A percentile compares a stretch with the other conserved stretches of the same genome.
phyloP scores from a whole-genome alignment of 1,284 basidiomycete species.

The Boletus smithii region DNA sequence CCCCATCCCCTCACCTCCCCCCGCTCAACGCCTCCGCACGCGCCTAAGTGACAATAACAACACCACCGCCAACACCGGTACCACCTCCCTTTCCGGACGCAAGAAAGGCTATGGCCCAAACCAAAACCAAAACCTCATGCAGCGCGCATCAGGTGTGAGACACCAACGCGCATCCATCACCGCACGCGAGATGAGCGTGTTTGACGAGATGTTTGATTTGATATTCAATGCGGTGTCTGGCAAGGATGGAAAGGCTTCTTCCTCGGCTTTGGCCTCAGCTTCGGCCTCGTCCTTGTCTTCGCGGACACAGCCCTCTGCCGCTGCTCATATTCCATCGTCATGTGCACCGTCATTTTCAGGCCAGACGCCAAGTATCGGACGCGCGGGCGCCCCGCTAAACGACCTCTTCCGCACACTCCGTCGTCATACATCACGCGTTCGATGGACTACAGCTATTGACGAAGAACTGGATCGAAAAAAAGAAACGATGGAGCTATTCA shows the following conservation, averaged over 20 bases:
- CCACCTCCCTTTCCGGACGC: background rate
- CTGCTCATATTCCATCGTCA: background rate
- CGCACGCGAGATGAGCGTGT: slow-evolving; percentile 57
- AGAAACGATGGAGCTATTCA: slow-evolving; percentile 71
- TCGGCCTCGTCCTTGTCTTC: slow-evolving; percentile 9
- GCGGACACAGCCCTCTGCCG: background rate
- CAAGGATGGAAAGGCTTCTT: slow-evolving; percentile 20
- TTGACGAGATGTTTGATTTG: slow-evolving; percentile 70
- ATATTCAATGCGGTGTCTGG: slow-evolving; percentile 58
- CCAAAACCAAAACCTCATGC: background rate
- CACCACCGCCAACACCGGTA: background rate
- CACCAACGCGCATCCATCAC: slow-evolving; percentile 60
- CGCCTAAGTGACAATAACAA: too few relatives aligned
- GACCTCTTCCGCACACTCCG: slow-evolving; percentile 43
- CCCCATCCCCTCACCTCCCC: slow-evolving; percentile 25
- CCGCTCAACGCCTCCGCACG: slow-evolving; percentile 13
- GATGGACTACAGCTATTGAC: slow-evolving; percentile 51
- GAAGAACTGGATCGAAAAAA: slow-evolving; percentile 70
- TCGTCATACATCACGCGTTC: slow-evolving; percentile 44
- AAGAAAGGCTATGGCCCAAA: background rate
- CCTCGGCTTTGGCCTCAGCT: background rate
- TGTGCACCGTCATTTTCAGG: too few relatives aligned
- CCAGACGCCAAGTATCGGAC: slow-evolving; percentile 18
- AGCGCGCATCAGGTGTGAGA: slow-evolving; percentile 14
- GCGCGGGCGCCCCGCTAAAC: slow-evolving; percentile 17